These are phyloP conservation scores for Calonectria henricotiae DNA, from an alignment of 2,329 filamentous ascomycete species.

Conservation along the genomic window DNA sequence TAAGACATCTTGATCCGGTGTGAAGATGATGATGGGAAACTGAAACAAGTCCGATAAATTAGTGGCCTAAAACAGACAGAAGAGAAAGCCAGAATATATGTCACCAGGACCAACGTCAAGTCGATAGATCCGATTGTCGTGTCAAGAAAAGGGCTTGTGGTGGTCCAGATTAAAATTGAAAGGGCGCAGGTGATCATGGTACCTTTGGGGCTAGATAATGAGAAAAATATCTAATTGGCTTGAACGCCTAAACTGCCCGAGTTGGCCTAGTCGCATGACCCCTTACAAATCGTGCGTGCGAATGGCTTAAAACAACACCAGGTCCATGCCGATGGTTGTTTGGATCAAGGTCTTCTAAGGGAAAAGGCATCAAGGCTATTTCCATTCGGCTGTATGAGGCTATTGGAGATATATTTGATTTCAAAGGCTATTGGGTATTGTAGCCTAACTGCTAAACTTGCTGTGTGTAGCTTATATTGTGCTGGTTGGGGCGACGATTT, in stretches of 20 bases:
- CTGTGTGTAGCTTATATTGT: too few relatives aligned
- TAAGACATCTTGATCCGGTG: background rate
- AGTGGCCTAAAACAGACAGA: background rate
- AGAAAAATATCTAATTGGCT: constrained; percentile 1
- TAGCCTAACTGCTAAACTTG: too few relatives aligned
- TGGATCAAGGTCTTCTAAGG: too few relatives aligned
- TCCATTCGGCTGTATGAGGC: too few relatives aligned
- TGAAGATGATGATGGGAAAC: background rate
- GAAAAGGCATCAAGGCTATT: too few relatives aligned
- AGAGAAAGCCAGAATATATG: background rate
- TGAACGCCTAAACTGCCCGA: background rate
- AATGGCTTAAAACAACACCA: background rate
- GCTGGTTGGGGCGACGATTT: too few relatives aligned
- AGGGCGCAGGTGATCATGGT: background rate
- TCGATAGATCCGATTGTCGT: background rate
- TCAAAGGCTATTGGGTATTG: too few relatives aligned
- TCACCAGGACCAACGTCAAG: background rate
- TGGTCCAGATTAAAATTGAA: background rate
- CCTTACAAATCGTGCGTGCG: background rate
- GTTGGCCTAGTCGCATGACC: background rate
- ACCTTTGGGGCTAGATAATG: background rate
- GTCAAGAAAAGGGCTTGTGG: background rate
- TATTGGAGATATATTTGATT: too few relatives aligned
- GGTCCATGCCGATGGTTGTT: background rate
- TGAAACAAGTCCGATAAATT: background rate